Evolutionary conservation across 495 filamentous ascomycete species (phyloP), one percentile per base, ranked within the genome.

Genomic region (Penicillium bovifimosum): DNA sequence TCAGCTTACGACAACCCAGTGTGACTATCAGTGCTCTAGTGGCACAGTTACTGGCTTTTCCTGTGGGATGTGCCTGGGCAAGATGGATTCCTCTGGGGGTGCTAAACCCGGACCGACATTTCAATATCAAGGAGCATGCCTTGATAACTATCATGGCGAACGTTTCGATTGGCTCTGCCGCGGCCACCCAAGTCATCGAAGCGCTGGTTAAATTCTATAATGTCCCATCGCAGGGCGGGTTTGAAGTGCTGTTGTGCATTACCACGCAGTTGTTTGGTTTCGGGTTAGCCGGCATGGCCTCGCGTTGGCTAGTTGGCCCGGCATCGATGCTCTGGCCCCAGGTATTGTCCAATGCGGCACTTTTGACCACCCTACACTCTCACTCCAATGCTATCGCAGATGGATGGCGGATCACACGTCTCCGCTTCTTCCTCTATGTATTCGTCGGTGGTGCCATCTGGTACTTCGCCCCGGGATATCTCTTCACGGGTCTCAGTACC

Each of bases 321-420:
- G 84, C 86, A 38, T 85, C 88, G 14, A 95, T 96, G 89, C 86
- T 96, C 13, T 96, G 91, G 91, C 91, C 91, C 0, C 84, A 85
- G 39, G 91, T 90, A 4, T 74, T 96, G 28, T 89, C 91, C 67
- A 91, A 90, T 38, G 86, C 90, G 1, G 86, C 90, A 36, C 87
- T 96, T 76, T 86, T 96, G 56, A 84, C 82, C 2, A 91, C 90
- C 0, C 73, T 96, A 18, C 91, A 96, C 63, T 91, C 88, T 43
- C 83, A 86, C 47, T 82, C 86, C 43, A 95, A 95, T 61, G 78
- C 78, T 40, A 68, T 83, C 14, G 91, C 90, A 4, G 85, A 95
- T 71, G 90, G 91, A 2, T 96, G 91, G 91, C 76, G 56, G 11
- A 87, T 96, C 41, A 85, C 84, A 38, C 77, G 88, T 18, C 88